Evolutionary conservation across 148 eudicot genomes (phyloP).

Genomic region (Fagopyrum tataricum): DNA sequence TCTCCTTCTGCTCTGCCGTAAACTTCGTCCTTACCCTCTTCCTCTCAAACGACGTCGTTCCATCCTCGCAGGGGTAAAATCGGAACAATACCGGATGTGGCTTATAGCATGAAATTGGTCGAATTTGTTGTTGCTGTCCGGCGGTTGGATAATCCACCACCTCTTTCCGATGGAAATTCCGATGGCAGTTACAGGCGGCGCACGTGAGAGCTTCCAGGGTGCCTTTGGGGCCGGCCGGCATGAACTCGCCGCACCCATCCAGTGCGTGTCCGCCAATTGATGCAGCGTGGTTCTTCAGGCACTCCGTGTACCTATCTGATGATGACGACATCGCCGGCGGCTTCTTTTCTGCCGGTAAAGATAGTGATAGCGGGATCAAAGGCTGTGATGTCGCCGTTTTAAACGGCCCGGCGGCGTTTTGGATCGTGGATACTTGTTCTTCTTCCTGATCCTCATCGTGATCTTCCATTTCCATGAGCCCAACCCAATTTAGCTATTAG

Average conservation of each 20-base stretch:
- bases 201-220: constrained; percentile 21
- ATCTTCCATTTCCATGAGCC: background rate
- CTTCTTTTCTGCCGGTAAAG: background rate
- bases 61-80: background rate
- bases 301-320: constrained; percentile 23
- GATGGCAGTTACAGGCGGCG: constrained; percentile 36
- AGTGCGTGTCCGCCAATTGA: constrained; percentile 26
- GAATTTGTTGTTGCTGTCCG: background rate
- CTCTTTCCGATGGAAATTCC: constrained; percentile 28
- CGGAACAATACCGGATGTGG: background rate
- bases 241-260: constrained; percentile 37
- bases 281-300: constrained; percentile 36
- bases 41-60: background rate
- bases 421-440: background rate
- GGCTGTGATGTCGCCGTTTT: background rate
- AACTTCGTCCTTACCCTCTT: constrained; percentile 29
- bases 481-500: too few relatives aligned
- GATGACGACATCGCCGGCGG: background rate
- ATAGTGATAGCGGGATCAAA: background rate
- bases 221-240: constrained; percentile 17
- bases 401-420: too few relatives aligned
- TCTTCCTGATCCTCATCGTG: background rate
- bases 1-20: constrained; percentile 26
- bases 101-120: background rate
- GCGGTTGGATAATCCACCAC: background rate